Percentiles rank a stretch among this genome's conserved stretches.
These are phyloP conservation scores for Rhizophora mangle DNA, from an alignment of 345 rosid species.

Conservation along the genomic window DNA sequence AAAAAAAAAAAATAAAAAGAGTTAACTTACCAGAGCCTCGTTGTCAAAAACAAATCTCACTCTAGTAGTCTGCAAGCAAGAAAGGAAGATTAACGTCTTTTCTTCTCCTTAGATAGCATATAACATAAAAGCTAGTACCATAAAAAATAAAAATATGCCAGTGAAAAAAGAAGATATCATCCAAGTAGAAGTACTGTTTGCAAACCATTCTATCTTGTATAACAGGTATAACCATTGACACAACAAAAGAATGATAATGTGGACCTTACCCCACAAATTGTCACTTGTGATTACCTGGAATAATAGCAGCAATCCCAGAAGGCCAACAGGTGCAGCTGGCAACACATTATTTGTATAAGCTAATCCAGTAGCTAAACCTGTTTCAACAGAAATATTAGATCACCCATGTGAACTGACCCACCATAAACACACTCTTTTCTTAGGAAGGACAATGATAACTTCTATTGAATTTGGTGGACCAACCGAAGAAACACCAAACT, in stretches of 20 bases:
- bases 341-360: slow-evolving; percentile 56
- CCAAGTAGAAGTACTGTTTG: background rate
- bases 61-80: slow-evolving; percentile 55
- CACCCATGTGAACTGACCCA: background rate
- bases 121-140: background rate
- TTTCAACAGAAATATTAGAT: slow-evolving; percentile 16
- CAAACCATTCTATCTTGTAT: too few relatives aligned
- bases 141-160: background rate
- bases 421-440: too few relatives aligned
- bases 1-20: background rate
- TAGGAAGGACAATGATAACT: too few relatives aligned
- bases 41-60: slow-evolving; percentile 69
- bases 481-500: background rate
- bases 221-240: too few relatives aligned
- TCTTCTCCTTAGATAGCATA: background rate
- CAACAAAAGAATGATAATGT: too few relatives aligned
- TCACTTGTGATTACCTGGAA: slow-evolving; percentile 47
- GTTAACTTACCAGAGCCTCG: slow-evolving; percentile 59
- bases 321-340: slow-evolving; percentile 65
- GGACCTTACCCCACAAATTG: too few relatives aligned
- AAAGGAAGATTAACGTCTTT: slow-evolving; percentile 7
- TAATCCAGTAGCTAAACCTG: slow-evolving; percentile 65
- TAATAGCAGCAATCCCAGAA: slow-evolving; percentile 64
- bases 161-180: background rate
- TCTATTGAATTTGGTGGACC: background rate